phyloP scores from a whole-genome alignment of 164 flowering plant genomes.

The Magnolia sinica region DNA sequence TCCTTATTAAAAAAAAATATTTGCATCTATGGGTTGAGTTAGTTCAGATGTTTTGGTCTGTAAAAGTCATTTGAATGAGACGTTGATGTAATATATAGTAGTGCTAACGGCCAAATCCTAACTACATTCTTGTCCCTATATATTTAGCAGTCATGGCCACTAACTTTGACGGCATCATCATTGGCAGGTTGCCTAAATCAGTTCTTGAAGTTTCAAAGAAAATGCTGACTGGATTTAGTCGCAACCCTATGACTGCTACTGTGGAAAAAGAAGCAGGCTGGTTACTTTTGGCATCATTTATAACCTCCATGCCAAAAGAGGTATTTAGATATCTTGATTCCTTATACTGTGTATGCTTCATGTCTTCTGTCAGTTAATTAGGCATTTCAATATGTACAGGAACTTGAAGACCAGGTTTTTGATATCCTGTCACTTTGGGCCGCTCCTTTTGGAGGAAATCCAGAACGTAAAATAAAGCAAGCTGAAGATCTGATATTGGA shows the following conservation, averaged over 20 bases:
- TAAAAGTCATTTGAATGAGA: not conserved
- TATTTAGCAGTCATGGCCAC: not conserved
- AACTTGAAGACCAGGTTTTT: conserved; percentile 89
- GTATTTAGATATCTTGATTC: conserved; percentile 27
- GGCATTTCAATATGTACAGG: conserved; percentile 43
- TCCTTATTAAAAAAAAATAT: no score
- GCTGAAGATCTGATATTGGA: conserved; percentile 52
- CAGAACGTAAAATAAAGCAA: conserved; percentile 39
- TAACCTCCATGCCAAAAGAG: conserved; percentile 89
- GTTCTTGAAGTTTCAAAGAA: conserved; percentile 80
- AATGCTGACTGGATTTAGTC: conserved; percentile 65
- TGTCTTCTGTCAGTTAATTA: conserved; percentile 6
- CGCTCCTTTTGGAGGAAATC: conserved; percentile 59
- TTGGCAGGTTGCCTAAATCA: conserved; percentile 65
- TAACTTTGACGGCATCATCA: not conserved
- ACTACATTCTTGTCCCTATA: not conserved
- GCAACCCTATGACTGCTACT: conserved; percentile 59
- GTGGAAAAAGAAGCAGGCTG: conserved; percentile 90
- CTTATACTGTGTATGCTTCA: not conserved
- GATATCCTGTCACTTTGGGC: conserved; percentile 93
- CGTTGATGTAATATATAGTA: not conserved
- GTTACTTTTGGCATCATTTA: conserved; percentile 75
- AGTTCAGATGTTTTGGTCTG: not conserved
- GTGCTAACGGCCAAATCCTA: not conserved
- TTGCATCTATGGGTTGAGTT: not conserved